Evolutionary conservation across 495 filamentous ascomycete genomes (phyloP).

Genomic region (Penicillium steckii): DNA sequence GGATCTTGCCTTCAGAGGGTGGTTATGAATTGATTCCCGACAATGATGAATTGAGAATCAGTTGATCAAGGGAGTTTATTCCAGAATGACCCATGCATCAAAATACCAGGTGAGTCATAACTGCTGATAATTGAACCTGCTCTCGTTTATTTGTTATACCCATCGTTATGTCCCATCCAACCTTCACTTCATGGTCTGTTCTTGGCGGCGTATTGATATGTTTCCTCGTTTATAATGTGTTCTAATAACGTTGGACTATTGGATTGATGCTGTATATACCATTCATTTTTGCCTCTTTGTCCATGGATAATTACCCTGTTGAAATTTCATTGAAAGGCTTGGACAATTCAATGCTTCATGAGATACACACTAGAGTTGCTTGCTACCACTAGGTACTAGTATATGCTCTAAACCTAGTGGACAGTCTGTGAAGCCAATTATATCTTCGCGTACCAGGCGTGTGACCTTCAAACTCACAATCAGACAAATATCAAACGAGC

Average conservation of each 20-base stretch:
- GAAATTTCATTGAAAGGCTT: background rate
- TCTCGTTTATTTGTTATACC: background rate
- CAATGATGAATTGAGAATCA: constrained; percentile 21
- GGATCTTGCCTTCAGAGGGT: constrained; percentile 72
- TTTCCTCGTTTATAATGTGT: background rate
- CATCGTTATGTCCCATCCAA: background rate
- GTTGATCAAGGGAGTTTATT: constrained; percentile 5
- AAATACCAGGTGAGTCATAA: too few species aligned
- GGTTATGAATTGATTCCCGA: constrained; percentile 78
- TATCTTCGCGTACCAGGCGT: constrained; percentile 14
- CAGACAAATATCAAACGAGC: constrained; percentile 3
- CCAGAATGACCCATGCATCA: too few species aligned
- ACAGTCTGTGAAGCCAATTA: background rate
- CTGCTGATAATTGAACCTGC: background rate
- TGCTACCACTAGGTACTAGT: too few species aligned
- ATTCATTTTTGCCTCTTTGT: background rate
- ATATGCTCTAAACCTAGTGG: too few species aligned
- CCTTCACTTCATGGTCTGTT: background rate
- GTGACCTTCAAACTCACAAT: constrained; percentile 8
- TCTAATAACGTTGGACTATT: background rate
- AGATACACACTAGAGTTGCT: too few species aligned
- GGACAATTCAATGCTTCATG: too few species aligned
- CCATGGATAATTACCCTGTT: too few species aligned
- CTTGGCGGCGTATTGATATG: constrained; percentile 1
- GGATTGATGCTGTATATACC: background rate